Evolutionary conservation across 2,329 filamentous ascomycete species (phyloP), one percentile per base, ranked within the genome.

Genomic region (Exophiala viscosa): DNA sequence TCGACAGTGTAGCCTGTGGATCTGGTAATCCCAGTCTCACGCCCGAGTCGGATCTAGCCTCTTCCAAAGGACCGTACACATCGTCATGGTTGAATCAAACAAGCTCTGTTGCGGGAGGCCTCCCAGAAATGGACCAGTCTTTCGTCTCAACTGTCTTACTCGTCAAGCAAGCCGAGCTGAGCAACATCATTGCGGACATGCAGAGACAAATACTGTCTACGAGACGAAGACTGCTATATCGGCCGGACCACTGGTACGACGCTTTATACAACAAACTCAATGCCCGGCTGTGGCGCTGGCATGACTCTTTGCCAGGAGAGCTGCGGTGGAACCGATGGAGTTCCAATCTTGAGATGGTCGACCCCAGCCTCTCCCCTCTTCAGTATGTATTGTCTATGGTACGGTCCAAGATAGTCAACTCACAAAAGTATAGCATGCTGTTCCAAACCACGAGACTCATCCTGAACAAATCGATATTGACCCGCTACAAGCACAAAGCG

Each of bases 251-350:
- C 17, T 39, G 28, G 15, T 14, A 33, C 14, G 34, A 52, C 5
- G 49, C 36, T 13, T 11, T 52, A n/a, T 45, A 47, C 49, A 47
- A 36, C 43, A 52, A 52, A 17, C 17, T 52, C 5, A 47, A 52
- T 45, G 43, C 49, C n/a, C 34, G 49, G 11, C 44, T 47, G 8
- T 42, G 42, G 44, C 40, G 43, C 38, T 52, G 49, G 49, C 23
- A 52, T 42, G 38, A 52, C 18, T 52, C 49, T 2, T 15, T 52
- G 11, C 49, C 43, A 7, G 44, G 49, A 5, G 43, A 47, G n/a
- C 31, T 52, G 49, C 36, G 49, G 15, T 52, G 49, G 49, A 47
- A 17, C 35, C 33, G 36, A 47, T 52, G 49, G 49, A 44, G 34
- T 14, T 47, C 49, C 3, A 52, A 52, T 31, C n/a, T 35, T 8